A percentile compares a stretch with the other conserved stretches of the same genome.
Conservation (phyloP, 768 basidiomycete species). For the Auriscalpium microsporum region DNA sequence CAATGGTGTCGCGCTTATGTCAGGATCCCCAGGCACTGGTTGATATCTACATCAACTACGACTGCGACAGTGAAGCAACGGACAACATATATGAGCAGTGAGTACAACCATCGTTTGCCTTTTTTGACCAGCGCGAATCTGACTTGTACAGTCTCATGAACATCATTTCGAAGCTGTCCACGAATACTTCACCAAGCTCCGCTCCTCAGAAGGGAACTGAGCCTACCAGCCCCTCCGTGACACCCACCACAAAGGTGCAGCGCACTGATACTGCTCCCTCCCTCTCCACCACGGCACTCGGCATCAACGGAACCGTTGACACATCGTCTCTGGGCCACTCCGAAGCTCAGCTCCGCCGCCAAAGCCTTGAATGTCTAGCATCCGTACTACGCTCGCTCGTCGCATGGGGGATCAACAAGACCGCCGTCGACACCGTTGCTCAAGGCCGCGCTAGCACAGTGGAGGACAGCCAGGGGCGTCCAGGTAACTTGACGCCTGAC, state of each 20-base stretch:
- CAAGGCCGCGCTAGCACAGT: constrained; percentile 32
- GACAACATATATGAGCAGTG: constrained; percentile 98
- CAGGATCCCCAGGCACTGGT: constrained; percentile 97
- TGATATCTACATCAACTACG: constrained; percentile 98
- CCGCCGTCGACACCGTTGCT: constrained; percentile 28
- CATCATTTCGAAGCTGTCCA: constrained; percentile 88
- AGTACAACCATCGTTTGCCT: constrained; percentile 20
- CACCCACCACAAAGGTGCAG: constrained; percentile 40
- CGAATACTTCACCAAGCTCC: constrained; percentile 31
- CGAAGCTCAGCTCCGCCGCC: constrained; percentile 78
- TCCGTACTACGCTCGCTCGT: constrained; percentile 85
- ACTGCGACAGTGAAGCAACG: constrained; percentile 88
- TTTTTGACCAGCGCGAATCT: constrained; percentile 5
- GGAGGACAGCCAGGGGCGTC: constrained; percentile 38
- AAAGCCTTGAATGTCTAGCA: constrained; percentile 92
- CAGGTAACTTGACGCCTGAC: constrained; percentile 49
- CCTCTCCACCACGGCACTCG: constrained; percentile 54
- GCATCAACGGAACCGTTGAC: constrained; percentile 60
- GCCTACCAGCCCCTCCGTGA: constrained; percentile 51
- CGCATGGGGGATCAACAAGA: constrained; percentile 69
- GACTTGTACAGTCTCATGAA: constrained; percentile 65
- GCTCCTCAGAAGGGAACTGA: constrained; percentile 45
- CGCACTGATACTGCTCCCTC: constrained; percentile 47
- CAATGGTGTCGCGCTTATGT: constrained; percentile 79
- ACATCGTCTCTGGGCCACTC: constrained; percentile 60